Base-by-base conservation (phyloP, 2,329 filamentous ascomycete genomes). In the Ceratocystis papillata region DNA sequence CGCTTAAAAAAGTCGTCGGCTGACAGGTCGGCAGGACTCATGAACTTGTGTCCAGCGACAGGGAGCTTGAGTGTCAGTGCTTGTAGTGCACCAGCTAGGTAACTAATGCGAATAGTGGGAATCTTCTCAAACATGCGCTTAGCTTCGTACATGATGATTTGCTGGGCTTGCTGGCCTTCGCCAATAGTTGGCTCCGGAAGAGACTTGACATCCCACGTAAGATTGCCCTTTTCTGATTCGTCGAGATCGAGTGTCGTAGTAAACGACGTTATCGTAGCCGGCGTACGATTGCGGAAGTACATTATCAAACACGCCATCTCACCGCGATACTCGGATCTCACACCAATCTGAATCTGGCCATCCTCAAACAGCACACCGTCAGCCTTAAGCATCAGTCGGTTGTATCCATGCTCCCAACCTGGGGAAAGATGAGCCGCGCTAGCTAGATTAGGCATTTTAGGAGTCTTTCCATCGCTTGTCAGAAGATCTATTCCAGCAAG, bases 1-100 rank as follows among this genome's bases (percentile, higher is more conserved):
- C 95, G 83, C 80, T 95, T 96, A 83, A 99, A 99, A 77, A 97
- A 99, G 73, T 99, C 94, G 64, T 99, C 94, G 0, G 87, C 85
- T 5, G 84, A 84, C 48, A 99, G 79, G 66, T 94, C 87, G 0
- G 94, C 92, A 0, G 89, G 85, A 69, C 96, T 92, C 91, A 97
- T 96, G 73, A 96, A 99, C 74, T 96, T 96, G 76, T 97, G 93
- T 65, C 93, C 83, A 0, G 89, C 80, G 3, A 99, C 83, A 0
- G 94, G 94, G 3, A 99, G 81, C 75, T 95, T 93, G 50, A 99
- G 79, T 0, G 94, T 99, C 48, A 97, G 79, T 1, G 90, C 93
- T 75, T 99, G 94, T 66, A 99, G 79, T 1, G 94, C 90, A 69
- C 94, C 95, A 0, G 94, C 93, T 59, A 99, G 83, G 75, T 97